These are phyloP conservation scores for Fusarium miscanthi DNA, from an alignment of 2,329 filamentous ascomycete genomes.

Conservation along the genomic window DNA sequence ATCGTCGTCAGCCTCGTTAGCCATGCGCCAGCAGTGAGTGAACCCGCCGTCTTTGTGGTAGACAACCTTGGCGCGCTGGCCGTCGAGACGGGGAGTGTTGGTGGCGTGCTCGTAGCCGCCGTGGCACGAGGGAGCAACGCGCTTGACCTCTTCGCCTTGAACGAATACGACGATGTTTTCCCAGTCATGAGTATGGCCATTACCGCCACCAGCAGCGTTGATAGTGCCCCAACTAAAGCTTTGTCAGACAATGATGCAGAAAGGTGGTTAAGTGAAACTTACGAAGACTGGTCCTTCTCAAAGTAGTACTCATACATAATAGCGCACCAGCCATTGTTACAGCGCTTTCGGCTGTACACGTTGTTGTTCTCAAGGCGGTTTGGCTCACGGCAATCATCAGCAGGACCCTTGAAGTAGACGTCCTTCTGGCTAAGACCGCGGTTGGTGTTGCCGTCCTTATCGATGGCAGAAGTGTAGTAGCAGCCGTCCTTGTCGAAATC, in stretches of 20 bases:
- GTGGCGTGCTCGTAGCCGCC: constrained; percentile 16
- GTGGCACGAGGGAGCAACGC: constrained; percentile 21
- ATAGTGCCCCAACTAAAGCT: constrained; percentile 2
- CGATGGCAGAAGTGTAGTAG: constrained; percentile 60
- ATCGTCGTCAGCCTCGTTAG: constrained; percentile 33
- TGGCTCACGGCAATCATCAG: constrained; percentile 42
- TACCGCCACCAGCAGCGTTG: neutral
- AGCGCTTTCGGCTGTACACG: constrained; percentile 46
- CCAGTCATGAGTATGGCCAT: constrained; percentile 30
- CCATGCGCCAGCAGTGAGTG: constrained; percentile 53
- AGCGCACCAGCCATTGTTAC: constrained; percentile 51
- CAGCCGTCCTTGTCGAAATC: constrained; percentile 56
- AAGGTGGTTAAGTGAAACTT: neutral
- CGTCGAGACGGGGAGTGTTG: constrained; percentile 11
- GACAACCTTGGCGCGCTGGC: constrained; percentile 50
- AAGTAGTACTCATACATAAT: constrained; percentile 44
- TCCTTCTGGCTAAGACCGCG: constrained; percentile 18
- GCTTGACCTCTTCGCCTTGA: constrained; percentile 26
- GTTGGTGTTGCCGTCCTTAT: constrained; percentile 49
- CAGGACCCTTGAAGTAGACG: constrained; percentile 7
- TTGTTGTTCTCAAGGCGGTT: constrained; percentile 46
- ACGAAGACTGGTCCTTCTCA: constrained; percentile 22
- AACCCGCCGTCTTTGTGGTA: constrained; percentile 52
- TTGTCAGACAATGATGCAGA: neutral
- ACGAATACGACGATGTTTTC: constrained; percentile 28